These are phyloP conservation scores for Elsinoe fawcettii DNA, from an alignment of 2,329 filamentous ascomycete species.

Conservation along the genomic window DNA sequence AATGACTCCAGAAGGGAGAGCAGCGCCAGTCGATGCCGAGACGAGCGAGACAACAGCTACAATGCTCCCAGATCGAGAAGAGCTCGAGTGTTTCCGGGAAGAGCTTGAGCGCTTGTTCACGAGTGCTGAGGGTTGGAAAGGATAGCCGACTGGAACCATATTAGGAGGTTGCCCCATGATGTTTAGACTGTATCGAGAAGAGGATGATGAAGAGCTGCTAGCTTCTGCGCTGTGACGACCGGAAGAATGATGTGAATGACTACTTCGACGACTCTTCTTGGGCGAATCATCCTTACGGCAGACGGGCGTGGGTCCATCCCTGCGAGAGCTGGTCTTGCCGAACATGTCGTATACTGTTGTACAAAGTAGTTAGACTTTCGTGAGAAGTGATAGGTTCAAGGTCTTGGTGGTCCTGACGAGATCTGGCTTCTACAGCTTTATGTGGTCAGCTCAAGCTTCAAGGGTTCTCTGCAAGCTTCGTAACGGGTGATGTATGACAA, in stretches of 20 bases:
- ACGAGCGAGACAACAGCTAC: conserved; percentile 2
- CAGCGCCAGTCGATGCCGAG: neutral
- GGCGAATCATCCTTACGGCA: neutral
- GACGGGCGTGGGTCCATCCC: neutral
- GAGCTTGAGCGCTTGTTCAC: conserved; percentile 4
- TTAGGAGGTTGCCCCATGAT: conserved; percentile 1
- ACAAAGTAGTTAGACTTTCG: neutral
- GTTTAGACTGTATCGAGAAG: conserved; percentile 8
- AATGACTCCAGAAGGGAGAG: neutral
- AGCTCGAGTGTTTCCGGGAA: neutral
- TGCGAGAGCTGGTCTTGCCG: conserved; percentile 3
- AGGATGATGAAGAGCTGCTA: neutral
- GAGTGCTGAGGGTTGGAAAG: conserved; percentile 11
- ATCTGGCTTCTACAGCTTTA: neutral
- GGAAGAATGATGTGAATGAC: conserved; percentile 1
- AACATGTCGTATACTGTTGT: neutral
- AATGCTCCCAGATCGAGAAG: conserved; percentile 3
- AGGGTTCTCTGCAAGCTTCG: neutral
- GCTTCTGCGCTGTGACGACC: neutral
- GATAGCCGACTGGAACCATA: neutral
- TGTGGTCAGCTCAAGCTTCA: neutral
- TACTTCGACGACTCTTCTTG: neutral
- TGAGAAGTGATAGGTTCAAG: neutral
- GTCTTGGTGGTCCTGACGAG: neutral
- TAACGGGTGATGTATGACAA: conserved; percentile 6